These are phyloP conservation scores for Fusarium beomiforme DNA, from an alignment of 2,329 filamentous ascomycete genomes.

Conservation along the genomic window DNA sequence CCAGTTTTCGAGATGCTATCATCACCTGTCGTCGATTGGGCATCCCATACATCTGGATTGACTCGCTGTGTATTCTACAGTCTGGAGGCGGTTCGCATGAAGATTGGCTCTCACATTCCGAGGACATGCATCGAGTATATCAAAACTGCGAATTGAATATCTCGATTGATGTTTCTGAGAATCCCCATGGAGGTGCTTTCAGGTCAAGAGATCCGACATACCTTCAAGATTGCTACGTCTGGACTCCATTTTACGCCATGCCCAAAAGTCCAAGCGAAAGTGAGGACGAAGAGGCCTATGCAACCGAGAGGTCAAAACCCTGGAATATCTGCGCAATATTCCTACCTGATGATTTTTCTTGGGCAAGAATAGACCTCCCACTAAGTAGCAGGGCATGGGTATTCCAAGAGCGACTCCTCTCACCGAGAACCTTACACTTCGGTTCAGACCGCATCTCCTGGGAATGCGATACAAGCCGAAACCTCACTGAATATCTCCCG, in stretches of 20 bases:
- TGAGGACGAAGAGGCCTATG: rapidly evolving
- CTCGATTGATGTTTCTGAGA: not conserved
- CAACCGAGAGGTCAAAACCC: rapidly evolving
- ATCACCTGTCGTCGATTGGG: not conserved
- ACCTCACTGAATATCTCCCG: not conserved
- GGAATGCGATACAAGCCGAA: not conserved
- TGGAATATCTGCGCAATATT: not conserved
- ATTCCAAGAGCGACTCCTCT: not conserved
- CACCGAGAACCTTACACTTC: not conserved
- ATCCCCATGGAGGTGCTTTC: not conserved
- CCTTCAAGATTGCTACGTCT: not conserved
- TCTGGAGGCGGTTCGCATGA: not conserved
- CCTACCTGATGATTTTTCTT: not conserved
- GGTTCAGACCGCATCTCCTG: not conserved
- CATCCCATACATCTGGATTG: not conserved
- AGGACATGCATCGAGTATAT: not conserved
- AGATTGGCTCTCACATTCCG: not conserved
- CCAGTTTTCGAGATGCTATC: not conserved
- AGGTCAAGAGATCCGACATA: not conserved
- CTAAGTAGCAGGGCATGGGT: not conserved
- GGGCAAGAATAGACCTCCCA: not conserved
- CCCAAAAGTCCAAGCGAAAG: not conserved
- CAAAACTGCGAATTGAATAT: not conserved
- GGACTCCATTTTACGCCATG: not conserved
- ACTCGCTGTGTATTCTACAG: conserved; percentile 5